Conservation (phyloP, 768 basidiomycete species). For the Mycena galopus region DNA sequence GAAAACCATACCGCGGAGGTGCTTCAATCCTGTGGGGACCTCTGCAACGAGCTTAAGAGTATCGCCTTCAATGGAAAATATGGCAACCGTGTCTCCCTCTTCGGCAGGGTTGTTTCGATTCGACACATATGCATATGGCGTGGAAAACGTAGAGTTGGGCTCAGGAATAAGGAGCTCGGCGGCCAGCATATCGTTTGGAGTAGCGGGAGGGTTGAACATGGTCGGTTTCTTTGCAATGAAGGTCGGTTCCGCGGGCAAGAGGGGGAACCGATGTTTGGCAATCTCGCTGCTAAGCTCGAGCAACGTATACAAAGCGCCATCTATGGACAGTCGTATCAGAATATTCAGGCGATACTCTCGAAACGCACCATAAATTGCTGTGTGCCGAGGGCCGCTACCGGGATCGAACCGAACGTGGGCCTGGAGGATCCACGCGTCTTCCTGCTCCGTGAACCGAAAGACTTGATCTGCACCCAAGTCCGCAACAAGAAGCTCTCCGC, state of each 20-base stretch:
- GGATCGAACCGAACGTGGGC: conserved; percentile 62
- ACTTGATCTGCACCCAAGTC: conserved; percentile 84
- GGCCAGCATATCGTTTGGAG: conserved; percentile 67
- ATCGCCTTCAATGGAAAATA: conserved; percentile 68
- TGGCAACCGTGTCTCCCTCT: conserved; percentile 79
- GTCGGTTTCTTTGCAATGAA: conserved; percentile 63
- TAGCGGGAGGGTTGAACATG: conserved; percentile 59
- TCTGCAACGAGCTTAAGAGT: conserved; percentile 68
- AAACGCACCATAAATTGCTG: conserved; percentile 69
- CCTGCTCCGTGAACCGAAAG: conserved; percentile 63
- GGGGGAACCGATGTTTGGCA: conserved; percentile 65
- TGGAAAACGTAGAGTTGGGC: conserved; percentile 64
- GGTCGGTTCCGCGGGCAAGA: conserved; percentile 55
- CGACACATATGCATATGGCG: conserved; percentile 76
- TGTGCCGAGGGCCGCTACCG: conserved; percentile 81
- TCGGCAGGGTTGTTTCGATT: conserved; percentile 81
- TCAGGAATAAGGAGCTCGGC: conserved; percentile 77
- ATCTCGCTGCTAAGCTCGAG: conserved; percentile 75
- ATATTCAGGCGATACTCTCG: background rate
- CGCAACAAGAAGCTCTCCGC: conserved; percentile 74
- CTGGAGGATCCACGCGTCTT: conserved; percentile 63
- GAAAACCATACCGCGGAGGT: conserved; percentile 78
- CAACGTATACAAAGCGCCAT: conserved; percentile 72
- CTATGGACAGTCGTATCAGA: conserved; percentile 49
- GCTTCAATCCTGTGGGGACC: conserved; percentile 76